Conservation (phyloP, 2,329 filamentous ascomycete genomes). For the Lasiodiplodia hormozganensis region DNA sequence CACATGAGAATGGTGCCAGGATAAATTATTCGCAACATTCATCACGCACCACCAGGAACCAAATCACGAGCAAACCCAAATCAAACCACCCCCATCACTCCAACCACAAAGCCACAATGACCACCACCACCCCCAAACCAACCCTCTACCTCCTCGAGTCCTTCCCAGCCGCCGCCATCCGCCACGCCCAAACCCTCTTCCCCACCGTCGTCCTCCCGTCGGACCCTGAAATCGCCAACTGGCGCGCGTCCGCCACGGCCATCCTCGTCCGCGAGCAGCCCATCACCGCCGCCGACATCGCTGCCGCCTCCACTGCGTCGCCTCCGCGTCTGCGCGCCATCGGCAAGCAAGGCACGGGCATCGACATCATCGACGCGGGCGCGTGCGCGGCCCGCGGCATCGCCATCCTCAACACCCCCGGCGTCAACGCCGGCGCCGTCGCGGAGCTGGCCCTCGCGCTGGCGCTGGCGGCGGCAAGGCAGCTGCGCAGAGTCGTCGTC, state of each 20-base stretch:
- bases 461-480: constrained; percentile 42
- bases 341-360: constrained; percentile 57
- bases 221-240: constrained; percentile 47
- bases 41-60: too few species aligned
- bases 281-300: constrained; percentile 50
- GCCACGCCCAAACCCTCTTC: constrained; percentile 48
- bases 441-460: constrained; percentile 50
- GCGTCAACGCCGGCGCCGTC: constrained; percentile 53
- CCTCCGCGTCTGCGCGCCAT: constrained; percentile 50
- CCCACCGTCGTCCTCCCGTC: constrained; percentile 45
- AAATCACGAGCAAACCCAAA: too few species aligned
- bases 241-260: constrained; percentile 51
- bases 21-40: too few species aligned
- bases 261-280: constrained; percentile 49
- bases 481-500: constrained; percentile 34
- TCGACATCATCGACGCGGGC: constrained; percentile 54
- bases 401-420: constrained; percentile 57
- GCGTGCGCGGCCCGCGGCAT: constrained; percentile 50
- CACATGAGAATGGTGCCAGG: too few species aligned
- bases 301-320: constrained; percentile 16
- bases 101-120: too few species aligned
- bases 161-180: constrained; percentile 47
- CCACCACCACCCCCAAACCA: constrained; percentile 35
- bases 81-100: too few species aligned
- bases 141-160: constrained; percentile 52